phyloP scores from a whole-genome alignment of 2,329 filamentous ascomycete species.

The Geoglossum cookeanum region DNA sequence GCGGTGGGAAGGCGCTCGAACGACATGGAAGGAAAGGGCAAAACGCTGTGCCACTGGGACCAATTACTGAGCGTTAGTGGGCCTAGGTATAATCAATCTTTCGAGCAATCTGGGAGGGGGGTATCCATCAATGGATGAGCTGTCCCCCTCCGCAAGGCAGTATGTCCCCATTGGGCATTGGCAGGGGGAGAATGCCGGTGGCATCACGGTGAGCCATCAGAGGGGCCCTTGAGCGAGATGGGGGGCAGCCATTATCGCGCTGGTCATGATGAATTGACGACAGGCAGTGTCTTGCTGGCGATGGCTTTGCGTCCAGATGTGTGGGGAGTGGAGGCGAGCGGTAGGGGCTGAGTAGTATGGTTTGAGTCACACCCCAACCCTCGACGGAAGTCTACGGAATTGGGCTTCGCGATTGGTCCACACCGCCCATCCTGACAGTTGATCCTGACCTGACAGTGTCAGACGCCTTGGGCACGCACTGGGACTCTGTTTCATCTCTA shows the following conservation, averaged over 20 bases:
- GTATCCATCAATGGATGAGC: not conserved
- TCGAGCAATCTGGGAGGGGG: not conserved
- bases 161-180: not conserved
- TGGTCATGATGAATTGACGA: slow-evolving; percentile 1
- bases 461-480: not conserved
- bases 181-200: not conserved
- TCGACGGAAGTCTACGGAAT: slow-evolving; percentile 1
- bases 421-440: not conserved
- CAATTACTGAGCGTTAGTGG: not conserved
- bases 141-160: not conserved
- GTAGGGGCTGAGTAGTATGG: not conserved
- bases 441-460: not conserved
- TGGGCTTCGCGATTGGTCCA: not conserved
- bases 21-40: not conserved
- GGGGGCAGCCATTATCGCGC: not conserved
- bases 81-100: not conserved
- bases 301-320: slow-evolving; percentile 1
- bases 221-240: not conserved
- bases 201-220: not conserved
- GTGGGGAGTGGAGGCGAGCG: not conserved
- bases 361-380: not conserved
- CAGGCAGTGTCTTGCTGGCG: not conserved
- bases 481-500: slow-evolving; percentile 1
- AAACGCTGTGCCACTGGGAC: slow-evolving; percentile 1
- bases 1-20: not conserved